These are phyloP conservation scores for Dactylorhiza incarnata DNA, from an alignment of 106 monocot species.

Conservation along the genomic window DNA sequence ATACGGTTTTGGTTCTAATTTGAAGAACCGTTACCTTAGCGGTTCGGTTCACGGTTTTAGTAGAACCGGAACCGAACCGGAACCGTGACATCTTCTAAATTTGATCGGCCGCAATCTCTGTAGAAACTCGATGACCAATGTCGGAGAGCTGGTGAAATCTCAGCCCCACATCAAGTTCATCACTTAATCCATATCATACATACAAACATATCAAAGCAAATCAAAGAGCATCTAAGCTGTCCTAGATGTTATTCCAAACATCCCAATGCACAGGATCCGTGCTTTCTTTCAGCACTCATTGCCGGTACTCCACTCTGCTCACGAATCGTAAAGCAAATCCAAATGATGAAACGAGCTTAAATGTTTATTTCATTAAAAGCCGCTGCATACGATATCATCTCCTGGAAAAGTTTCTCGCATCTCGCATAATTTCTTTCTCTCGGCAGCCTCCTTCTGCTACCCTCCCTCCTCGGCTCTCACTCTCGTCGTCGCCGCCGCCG, in stretches of 20 bases:
- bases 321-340: not conserved
- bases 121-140: too few species aligned
- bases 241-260: not conserved
- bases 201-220: not conserved
- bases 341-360: not conserved
- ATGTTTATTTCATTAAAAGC: not conserved
- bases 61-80: too few species aligned
- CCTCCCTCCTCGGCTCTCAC: constrained; percentile 2
- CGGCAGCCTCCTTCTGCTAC: not conserved
- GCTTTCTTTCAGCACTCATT: too few species aligned
- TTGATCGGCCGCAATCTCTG: too few species aligned
- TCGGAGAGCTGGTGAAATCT: not conserved
- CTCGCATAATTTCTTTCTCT: constrained; percentile 1
- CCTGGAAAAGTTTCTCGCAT: not conserved
- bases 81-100: too few species aligned
- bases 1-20: too few species aligned
- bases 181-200: not conserved
- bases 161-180: not conserved
- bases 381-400: not conserved
- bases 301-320: not conserved
- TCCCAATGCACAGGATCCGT: not conserved
- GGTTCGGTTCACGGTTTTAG: too few species aligned
- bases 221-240: not conserved
- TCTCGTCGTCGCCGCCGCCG: not conserved
- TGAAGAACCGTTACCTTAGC: too few species aligned